phyloP scores from a whole-genome alignment of 768 basidiomycete species.

The Sporobolomyces phaffii region DNA sequence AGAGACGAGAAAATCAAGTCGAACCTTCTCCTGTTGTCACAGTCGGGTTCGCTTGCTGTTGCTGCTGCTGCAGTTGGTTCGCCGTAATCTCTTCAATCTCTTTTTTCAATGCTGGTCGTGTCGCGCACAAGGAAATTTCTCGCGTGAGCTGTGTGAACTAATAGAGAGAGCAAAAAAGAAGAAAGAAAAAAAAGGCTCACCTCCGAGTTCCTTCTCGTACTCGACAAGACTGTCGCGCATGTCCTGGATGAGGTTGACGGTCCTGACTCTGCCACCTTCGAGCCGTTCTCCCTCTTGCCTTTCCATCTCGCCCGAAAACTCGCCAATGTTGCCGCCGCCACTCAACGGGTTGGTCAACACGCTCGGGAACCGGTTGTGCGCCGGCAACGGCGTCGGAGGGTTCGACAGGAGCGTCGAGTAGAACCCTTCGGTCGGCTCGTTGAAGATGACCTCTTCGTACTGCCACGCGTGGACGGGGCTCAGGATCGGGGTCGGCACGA shows the following conservation, averaged over 20 bases:
- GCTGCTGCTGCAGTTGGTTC: not conserved
- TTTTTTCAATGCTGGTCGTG: conserved; percentile 32
- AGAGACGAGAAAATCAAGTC: no score
- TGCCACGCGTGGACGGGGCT: conserved; percentile 83
- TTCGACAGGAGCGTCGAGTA: conserved; percentile 71
- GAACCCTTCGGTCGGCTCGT: conserved; percentile 83
- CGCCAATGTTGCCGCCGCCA: conserved; percentile 59
- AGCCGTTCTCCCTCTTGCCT: conserved; percentile 74
- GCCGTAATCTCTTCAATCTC: conserved; percentile 31
- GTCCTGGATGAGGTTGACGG: conserved; percentile 70
- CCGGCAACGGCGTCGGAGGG: conserved; percentile 72
- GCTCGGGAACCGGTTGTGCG: conserved; percentile 13
- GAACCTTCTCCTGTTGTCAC: no score
- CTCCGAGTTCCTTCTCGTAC: conserved; percentile 73
- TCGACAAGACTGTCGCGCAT: conserved; percentile 64
- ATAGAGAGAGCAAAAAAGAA: no score
- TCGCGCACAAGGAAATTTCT: no score
- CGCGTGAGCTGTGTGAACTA: no score
- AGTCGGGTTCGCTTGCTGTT: no score
- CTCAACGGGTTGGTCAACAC: conserved; percentile 45
- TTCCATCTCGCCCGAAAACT: conserved; percentile 80
- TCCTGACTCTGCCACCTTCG: conserved; percentile 64
- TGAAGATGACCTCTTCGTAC: conserved; percentile 96
- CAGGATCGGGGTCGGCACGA: conserved; percentile 18
- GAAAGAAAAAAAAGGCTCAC: conserved; percentile 25